Base-by-base conservation (phyloP, 2,329 filamentous ascomycete species). In the Aspergillus sp. region DNA sequence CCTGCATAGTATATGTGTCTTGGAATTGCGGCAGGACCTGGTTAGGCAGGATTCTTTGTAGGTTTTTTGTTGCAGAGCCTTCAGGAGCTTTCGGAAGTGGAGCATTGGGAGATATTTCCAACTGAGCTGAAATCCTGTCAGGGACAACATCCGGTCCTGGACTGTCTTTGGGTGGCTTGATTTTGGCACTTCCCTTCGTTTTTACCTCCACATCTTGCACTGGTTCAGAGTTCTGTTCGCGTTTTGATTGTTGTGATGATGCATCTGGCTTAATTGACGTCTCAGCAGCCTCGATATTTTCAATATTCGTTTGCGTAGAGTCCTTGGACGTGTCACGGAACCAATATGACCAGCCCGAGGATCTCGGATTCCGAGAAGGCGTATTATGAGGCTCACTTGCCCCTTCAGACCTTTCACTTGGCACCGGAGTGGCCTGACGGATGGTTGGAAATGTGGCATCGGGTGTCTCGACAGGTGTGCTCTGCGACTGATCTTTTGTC, bases 21-120 rank as follows among this genome's bases (percentile, higher is more conserved):
- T 66, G 65, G 41, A 78, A 72, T 10, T 60, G 60, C 5, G 75
- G 75, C 29, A 77, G 62, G 4, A 77, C 59, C 48, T 76, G 66
- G 49, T 76, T 77, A 7, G 70, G 65, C 6, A 70, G 50, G 4
- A 63, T 57, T 40, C 55, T 64, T 47, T 63, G 65, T 45, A 65
- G 49, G 45, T 64, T 63, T 46, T 62, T 63, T n/a, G 63, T 63
- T n/a, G 64, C 61, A 19, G 52, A 55, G 2, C 55, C 51, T 48
- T 69, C 65, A 27, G 62, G 52, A n/a, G 59, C 57, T n/a, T 57
- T 55, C 27, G 55, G 48, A 36, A 53, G 49, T 42, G 48, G 50
- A 29, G 52, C 40, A 29, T 50, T 50, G 28, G 53, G 35, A 19
- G 47, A 46, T 27, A 55, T 42, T 45, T 60, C 55, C 30, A 50